Evolutionary conservation across 2,329 filamentous ascomycete species (phyloP).

Genomic region (Fusarium sp.): DNA sequence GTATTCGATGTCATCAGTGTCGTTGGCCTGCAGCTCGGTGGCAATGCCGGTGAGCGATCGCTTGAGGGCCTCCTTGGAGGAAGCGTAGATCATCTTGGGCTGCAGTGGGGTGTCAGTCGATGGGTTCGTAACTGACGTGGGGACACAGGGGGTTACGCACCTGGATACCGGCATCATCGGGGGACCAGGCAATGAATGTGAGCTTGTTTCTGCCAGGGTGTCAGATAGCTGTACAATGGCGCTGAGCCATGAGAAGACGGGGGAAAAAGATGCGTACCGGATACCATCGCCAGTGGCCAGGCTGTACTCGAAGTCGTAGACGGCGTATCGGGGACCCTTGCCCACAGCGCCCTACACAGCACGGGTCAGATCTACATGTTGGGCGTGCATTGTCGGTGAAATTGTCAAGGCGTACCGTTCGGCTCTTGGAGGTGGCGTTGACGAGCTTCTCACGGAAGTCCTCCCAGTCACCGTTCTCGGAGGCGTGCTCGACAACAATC

Average conservation of each 20-base stretch:
- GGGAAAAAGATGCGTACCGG: slow-evolving; percentile 65
- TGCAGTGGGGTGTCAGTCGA: slow-evolving; percentile 53
- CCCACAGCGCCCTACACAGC: slow-evolving; percentile 66
- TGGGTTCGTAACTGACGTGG: slow-evolving; percentile 68
- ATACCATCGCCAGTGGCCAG: slow-evolving; percentile 80
- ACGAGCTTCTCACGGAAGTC: slow-evolving; percentile 83
- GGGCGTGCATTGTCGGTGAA: neutral
- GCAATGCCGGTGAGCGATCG: slow-evolving; percentile 83
- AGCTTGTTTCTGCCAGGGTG: slow-evolving; percentile 76
- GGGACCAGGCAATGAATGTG: slow-evolving; percentile 84
- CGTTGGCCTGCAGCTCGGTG: slow-evolving; percentile 87
- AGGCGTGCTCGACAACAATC: slow-evolving; percentile 85
- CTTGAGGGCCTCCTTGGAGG: slow-evolving; percentile 90
- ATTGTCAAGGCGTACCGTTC: slow-evolving; percentile 65
- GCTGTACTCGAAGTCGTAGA: slow-evolving; percentile 88
- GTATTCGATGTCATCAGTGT: slow-evolving; percentile 86
- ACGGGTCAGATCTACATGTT: slow-evolving; percentile 26
- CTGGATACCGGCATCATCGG: slow-evolving; percentile 85
- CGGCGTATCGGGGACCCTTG: slow-evolving; percentile 85
- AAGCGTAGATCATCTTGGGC: slow-evolving; percentile 93
- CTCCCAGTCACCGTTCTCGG: slow-evolving; percentile 77
- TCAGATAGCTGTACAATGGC: slow-evolving; percentile 36
- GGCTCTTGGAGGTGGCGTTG: slow-evolving; percentile 80
- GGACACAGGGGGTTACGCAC: slow-evolving; percentile 72
- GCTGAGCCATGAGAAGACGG: slow-evolving; percentile 13